phyloP scores from a whole-genome alignment of 164 flowering plant genomes.

The Aristolochia fimbriata region DNA sequence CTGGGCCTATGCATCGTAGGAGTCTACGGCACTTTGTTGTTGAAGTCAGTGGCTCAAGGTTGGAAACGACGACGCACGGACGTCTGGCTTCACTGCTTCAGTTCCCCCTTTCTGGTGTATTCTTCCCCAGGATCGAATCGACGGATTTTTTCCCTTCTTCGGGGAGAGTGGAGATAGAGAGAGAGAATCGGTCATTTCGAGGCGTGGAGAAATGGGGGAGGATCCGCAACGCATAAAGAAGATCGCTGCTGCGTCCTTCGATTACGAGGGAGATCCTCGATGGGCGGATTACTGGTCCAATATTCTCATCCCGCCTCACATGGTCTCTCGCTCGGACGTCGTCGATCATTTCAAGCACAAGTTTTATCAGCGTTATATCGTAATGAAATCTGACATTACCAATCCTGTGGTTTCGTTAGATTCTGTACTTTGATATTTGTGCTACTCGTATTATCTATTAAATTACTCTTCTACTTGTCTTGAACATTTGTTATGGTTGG shows the following conservation, averaged over 20 bases:
- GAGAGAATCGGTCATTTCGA: background rate
- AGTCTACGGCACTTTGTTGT: too few relatives aligned
- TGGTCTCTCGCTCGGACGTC: slow-evolving; percentile 83
- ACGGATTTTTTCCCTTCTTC: background rate
- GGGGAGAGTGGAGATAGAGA: background rate
- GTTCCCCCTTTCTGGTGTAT: background rate
- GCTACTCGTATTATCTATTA: too few relatives aligned
- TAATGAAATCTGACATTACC: slow-evolving; percentile 10
- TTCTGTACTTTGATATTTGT: too few relatives aligned
- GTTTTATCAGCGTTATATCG: slow-evolving; percentile 92
- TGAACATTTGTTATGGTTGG: too few relatives aligned
- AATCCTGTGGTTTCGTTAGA: background rate
- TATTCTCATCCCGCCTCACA: slow-evolving; percentile 85
- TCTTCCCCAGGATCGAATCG: background rate
- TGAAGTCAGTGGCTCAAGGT: background rate
- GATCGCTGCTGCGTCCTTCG: slow-evolving; percentile 81
- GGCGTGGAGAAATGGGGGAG: slow-evolving; percentile 26
- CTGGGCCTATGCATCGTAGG: too few relatives aligned
- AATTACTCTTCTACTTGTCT: too few relatives aligned
- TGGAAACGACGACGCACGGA: background rate
- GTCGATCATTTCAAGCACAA: slow-evolving; percentile 87
- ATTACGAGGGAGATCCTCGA: slow-evolving; percentile 79
- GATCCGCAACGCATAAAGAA: slow-evolving; percentile 75
- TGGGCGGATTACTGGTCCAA: slow-evolving; percentile 99
- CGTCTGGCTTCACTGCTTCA: background rate